Conservation (phyloP, 1,139 yeast species). For the Nakaseomyces bracarensis region DNA sequence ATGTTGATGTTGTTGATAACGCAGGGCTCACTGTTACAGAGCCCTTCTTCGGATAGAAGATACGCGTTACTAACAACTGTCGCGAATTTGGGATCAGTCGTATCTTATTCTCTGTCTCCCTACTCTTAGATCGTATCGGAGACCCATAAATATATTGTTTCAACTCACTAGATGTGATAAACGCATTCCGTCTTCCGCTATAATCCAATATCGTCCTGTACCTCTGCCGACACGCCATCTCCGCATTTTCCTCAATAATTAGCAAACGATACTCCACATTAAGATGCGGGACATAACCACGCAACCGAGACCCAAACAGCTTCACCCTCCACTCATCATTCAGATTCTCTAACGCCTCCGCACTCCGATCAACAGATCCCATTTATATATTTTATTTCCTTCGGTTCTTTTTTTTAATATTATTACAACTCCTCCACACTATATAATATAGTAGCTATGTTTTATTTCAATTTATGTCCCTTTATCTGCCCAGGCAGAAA, state of each 20-base stretch:
- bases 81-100: slow-evolving; percentile 29
- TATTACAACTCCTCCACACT: neutral
- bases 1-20: too few relatives aligned
- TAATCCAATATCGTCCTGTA: slow-evolving; percentile 31
- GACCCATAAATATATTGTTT: slow-evolving; percentile 33
- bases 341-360: slow-evolving; percentile 3
- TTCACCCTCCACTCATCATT: slow-evolving; percentile 6
- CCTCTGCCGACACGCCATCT: slow-evolving; percentile 31
- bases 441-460: neutral
- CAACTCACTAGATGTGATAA: slow-evolving; percentile 19
- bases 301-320: slow-evolving; percentile 3
- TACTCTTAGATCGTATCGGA: slow-evolving; percentile 25
- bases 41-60: slow-evolving; percentile 18
- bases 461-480: too few relatives aligned
- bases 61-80: slow-evolving; percentile 25
- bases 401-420: too few relatives aligned
- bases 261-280: slow-evolving; percentile 10
- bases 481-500: too few relatives aligned
- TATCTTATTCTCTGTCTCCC: slow-evolving; percentile 23
- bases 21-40: too few relatives aligned
- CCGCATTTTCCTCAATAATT: slow-evolving; percentile 34
- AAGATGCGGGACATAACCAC: neutral
- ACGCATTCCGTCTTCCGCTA: slow-evolving; percentile 12
- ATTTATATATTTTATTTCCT: too few relatives aligned
- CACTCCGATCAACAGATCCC: neutral